A percentile compares a stretch with the other conserved stretches of the same genome.
Conservation (phyloP, 2,329 filamentous ascomycete genomes). For the Xylaria sp. region DNA sequence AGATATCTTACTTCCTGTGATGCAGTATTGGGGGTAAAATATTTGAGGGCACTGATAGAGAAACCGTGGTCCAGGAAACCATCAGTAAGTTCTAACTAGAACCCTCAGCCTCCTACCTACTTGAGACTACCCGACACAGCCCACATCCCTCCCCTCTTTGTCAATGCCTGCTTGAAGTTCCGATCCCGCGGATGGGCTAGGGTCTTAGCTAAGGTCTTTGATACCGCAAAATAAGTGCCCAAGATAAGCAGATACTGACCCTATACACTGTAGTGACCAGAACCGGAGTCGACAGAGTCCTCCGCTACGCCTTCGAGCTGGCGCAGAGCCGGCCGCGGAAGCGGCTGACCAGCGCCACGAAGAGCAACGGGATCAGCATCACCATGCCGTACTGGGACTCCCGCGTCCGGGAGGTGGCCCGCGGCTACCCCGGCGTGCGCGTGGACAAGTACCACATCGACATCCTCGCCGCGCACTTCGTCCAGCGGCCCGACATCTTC, state of each 20-base stretch:
- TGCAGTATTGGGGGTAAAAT: conserved; percentile 61
- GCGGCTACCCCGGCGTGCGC: conserved; percentile 58
- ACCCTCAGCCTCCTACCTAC: no score
- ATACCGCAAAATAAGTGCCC: background rate
- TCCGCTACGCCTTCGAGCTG: conserved; percentile 64
- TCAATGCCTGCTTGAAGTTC: no score
- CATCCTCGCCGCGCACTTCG: conserved; percentile 65
- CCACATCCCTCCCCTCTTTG: no score
- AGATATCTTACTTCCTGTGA: background rate
- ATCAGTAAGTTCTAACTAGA: conserved; percentile 42
- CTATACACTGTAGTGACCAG: conserved; percentile 47
- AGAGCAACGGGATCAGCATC: conserved; percentile 65
- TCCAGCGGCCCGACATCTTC: conserved; percentile 57
- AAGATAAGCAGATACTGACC: background rate
- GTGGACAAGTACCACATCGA: conserved; percentile 67
- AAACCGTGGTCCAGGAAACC: conserved; percentile 61
- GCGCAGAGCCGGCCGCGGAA: conserved; percentile 58
- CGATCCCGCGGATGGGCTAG: no score
- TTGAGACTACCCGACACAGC: no score
- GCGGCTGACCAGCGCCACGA: conserved; percentile 65
- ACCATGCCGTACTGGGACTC: conserved; percentile 70
- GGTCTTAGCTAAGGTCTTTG: background rate
- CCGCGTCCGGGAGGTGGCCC: conserved; percentile 54
- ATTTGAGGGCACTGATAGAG: conserved; percentile 60
- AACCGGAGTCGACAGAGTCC: conserved; percentile 58